A percentile compares a stretch with the other conserved stretches of the same genome.
phyloP scores from a whole-genome alignment of 768 basidiomycete species.

The Lanmaoa pseudosensibilis region DNA sequence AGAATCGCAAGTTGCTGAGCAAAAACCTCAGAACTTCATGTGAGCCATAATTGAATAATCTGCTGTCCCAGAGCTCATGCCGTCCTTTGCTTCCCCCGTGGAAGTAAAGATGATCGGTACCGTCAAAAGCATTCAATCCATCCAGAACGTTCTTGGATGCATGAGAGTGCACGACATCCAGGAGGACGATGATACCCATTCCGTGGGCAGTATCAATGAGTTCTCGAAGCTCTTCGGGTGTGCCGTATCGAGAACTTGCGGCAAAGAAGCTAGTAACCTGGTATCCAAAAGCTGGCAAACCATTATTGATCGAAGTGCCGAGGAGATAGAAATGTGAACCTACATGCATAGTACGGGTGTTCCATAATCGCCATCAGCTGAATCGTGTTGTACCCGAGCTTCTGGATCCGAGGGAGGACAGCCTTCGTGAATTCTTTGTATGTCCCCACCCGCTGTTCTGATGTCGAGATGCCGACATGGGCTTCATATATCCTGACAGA shows the following conservation, averaged over 20 bases:
- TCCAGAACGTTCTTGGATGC: slow-evolving; percentile 97
- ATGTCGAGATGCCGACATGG: slow-evolving; percentile 94
- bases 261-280: slow-evolving; percentile 98
- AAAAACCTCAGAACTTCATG: slow-evolving; percentile 96
- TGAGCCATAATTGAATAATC: slow-evolving; percentile 93
- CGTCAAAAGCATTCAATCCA: slow-evolving; percentile 94
- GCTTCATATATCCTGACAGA: slow-evolving; percentile 91
- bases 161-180: slow-evolving; percentile 97
- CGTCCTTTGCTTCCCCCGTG: slow-evolving; percentile 88
- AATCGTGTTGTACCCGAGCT: slow-evolving; percentile 93
- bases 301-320: neutral
- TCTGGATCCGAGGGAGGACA: slow-evolving; percentile 82
- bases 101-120: slow-evolving; percentile 97
- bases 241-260: slow-evolving; percentile 92
- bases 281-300: slow-evolving; percentile 84
- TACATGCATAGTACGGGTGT: slow-evolving; percentile 96
- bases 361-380: slow-evolving; percentile 99
- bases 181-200: slow-evolving; percentile 88
- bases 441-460: slow-evolving; percentile 84
- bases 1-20: slow-evolving; percentile 92
- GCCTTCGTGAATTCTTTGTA: slow-evolving; percentile 94
- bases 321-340: slow-evolving; percentile 28
- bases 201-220: slow-evolving; percentile 94
- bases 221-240: slow-evolving; percentile 93
- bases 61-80: slow-evolving; percentile 97